A percentile compares a stretch with the other conserved stretches of the same genome.
Conservation (phyloP, 2,329 filamentous ascomycete species). For the Fusarium coicis region DNA sequence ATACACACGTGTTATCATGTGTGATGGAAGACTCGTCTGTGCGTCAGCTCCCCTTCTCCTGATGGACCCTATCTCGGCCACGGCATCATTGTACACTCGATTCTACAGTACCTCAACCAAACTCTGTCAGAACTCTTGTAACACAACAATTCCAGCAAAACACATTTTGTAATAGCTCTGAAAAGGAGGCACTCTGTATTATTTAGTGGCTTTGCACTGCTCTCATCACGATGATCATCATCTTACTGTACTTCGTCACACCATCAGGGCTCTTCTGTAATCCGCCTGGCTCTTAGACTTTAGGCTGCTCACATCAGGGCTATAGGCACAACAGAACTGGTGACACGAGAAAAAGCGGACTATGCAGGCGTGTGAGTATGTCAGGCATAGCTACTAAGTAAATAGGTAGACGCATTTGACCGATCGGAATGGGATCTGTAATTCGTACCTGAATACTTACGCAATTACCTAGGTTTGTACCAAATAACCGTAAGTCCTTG, state of each 20-base stretch:
- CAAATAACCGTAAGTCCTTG: constrained; percentile 8
- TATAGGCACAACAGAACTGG: constrained; percentile 22
- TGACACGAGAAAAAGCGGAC: constrained; percentile 31
- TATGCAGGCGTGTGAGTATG: neutral
- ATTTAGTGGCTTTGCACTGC: constrained; percentile 4
- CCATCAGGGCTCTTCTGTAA: constrained; percentile 26
- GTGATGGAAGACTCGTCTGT: constrained; percentile 3
- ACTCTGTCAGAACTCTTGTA: constrained; percentile 2
- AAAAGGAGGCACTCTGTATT: neutral
- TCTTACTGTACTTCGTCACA: constrained; percentile 6
- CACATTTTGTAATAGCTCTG: neutral
- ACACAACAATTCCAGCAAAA: neutral
- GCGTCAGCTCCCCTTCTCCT: neutral
- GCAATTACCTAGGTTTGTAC: constrained; percentile 14
- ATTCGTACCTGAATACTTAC: constrained; percentile 27
- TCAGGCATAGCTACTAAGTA: neutral
- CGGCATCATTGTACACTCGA: constrained; percentile 22
- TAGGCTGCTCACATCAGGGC: constrained; percentile 19
- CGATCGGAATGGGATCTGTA: constrained; percentile 5
- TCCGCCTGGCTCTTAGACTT: constrained; percentile 28
- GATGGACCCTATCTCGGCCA: neutral
- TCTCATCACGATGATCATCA: constrained; percentile 5
- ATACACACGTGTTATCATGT: constrained; percentile 7
- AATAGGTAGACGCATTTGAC: constrained; percentile 6
- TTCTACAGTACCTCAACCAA: constrained; percentile 8